Conservation (phyloP, 164 flowering plant species). For the Amborella trichopoda region DNA sequence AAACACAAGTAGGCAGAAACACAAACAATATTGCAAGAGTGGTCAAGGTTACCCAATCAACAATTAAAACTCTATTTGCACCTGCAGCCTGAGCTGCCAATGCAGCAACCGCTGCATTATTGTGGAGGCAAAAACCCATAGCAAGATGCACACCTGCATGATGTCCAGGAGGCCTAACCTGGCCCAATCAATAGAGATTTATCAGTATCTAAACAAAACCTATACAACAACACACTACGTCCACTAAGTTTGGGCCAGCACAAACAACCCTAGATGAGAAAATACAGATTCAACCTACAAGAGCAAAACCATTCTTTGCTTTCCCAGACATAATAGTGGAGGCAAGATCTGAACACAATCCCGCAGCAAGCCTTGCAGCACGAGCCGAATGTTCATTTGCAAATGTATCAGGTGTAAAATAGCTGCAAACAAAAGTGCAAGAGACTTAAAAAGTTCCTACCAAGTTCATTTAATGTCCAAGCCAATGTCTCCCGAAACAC, state of each 20-base stretch:
- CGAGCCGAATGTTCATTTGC: conserved; percentile 89
- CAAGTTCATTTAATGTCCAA: too few relatives aligned
- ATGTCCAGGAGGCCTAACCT: conserved; percentile 99
- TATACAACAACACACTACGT: too few relatives aligned
- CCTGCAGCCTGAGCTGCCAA: conserved; percentile 76
- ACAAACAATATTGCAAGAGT: too few relatives aligned
- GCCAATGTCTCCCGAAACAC: too few relatives aligned
- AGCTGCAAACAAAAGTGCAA: conserved; percentile 31
- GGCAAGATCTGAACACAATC: conserved; percentile 92
- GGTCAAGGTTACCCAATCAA: conserved; percentile 73
- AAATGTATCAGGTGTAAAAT: conserved; percentile 94
- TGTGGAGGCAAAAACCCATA: conserved; percentile 98
- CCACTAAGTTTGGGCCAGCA: too few relatives aligned
- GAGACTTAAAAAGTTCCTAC: too few relatives aligned
- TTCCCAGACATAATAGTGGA: conserved; percentile 52
- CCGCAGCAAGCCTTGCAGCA: conserved; percentile 97
- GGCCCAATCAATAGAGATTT: too few relatives aligned
- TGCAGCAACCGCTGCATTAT: conserved; percentile 96
- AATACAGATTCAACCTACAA: conserved; percentile 33
- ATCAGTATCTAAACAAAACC: too few relatives aligned
- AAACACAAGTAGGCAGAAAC: too few relatives aligned
- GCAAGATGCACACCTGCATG: conserved; percentile 91
- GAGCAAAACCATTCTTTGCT: conserved; percentile 90
- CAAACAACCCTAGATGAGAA: too few relatives aligned
- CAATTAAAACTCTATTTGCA: conserved; percentile 83